Evolutionary conservation across 1,284 basidiomycete genomes (phyloP), one percentile per base, ranked within the genome.

Genomic region (Ganoderma multipileum): DNA sequence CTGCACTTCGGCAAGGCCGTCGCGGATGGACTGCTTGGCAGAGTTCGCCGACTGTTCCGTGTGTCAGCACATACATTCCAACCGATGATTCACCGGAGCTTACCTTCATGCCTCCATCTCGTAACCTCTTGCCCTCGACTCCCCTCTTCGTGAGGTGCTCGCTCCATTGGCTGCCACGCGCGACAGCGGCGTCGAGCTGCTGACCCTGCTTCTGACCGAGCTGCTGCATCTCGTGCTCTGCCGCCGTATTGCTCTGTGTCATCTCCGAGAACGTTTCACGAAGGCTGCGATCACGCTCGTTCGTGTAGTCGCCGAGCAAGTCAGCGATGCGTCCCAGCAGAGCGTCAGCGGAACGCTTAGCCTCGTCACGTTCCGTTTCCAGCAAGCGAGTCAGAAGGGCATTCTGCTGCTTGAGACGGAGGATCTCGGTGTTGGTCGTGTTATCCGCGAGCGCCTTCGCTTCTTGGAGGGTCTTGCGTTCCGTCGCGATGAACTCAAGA

Each of bases 321-420:
- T 83, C 83, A 0, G 92, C 91, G 66, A 97, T 85, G 44, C 90
- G 89, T 59, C 90, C 85, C 52, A 95, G 81, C 7, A 97, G 80
- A 59, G 93, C 90, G 47, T 91, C 89, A 72, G 90, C 91, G 2
- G 92, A 87, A 63, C 85, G 86, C 36, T 89, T 86, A 0, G 90
- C 86, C 71, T 89, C 91, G 6, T 80, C 76, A 76, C 86, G 88
- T 79, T 97, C 94, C 5, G 86, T 81, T 70, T 90, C 86, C 3
- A 97, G 81, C 69, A 95, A 81, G 30, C 84, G 83, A 1, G 81
- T 79, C 38, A 98, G 84, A 1, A 85, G 79, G n/a, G 84, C 83
- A 75, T 97, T 97, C 77, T 96, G 95, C 61, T 87, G 82, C 68
- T 86, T 86, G 26, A 97, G 82, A 30, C 89, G 88, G 1, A 81